Conservation (phyloP, 495 filamentous ascomycete genomes). For the Daldinia grandis region DNA sequence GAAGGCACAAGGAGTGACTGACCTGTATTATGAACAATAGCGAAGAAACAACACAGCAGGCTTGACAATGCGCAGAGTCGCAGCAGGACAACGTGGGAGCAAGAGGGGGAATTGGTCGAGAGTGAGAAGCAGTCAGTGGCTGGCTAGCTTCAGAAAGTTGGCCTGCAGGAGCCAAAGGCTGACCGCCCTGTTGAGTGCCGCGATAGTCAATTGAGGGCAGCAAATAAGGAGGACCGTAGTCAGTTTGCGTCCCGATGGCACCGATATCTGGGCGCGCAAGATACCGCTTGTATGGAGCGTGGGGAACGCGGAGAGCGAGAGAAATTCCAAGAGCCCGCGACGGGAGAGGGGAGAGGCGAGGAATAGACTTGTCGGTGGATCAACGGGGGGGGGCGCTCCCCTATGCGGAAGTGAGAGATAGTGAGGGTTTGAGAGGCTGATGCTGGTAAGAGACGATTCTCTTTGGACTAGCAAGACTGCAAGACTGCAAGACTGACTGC, state of each 20-base stretch:
- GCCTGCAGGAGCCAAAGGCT: conserved; percentile 43
- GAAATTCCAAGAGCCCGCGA: conserved; percentile 29
- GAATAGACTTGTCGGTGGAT: conserved; percentile 8
- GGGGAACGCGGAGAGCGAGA: conserved; percentile 44
- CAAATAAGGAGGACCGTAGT: conserved; percentile 45
- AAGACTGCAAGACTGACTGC: not conserved
- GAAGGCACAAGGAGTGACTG: conserved; percentile 47
- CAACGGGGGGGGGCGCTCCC: conserved; percentile 8
- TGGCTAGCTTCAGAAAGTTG: conserved; percentile 44
- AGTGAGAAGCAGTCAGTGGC: conserved; percentile 44
- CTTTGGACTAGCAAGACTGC: not conserved
- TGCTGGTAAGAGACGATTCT: not conserved
- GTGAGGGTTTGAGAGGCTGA: conserved; percentile 5
- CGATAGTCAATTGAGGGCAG: conserved; percentile 48
- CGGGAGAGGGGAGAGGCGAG: conserved; percentile 28
- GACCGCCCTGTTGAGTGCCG: conserved; percentile 47
- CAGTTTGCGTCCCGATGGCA: conserved; percentile 44
- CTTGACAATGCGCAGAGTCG: conserved; percentile 42
- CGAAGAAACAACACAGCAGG: conserved; percentile 48
- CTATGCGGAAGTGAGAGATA: conserved; percentile 5
- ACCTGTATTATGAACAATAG: conserved; percentile 52
- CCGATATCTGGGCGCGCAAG: conserved; percentile 44
- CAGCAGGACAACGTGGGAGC: conserved; percentile 49
- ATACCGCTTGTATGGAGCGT: conserved; percentile 40
- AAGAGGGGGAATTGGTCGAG: conserved; percentile 45